Percentiles rank a stretch among this genome's conserved stretches.
phyloP scores from a whole-genome alignment of 176 grass and related monocot genomes.

The Hyparrhenia diplandra region DNA sequence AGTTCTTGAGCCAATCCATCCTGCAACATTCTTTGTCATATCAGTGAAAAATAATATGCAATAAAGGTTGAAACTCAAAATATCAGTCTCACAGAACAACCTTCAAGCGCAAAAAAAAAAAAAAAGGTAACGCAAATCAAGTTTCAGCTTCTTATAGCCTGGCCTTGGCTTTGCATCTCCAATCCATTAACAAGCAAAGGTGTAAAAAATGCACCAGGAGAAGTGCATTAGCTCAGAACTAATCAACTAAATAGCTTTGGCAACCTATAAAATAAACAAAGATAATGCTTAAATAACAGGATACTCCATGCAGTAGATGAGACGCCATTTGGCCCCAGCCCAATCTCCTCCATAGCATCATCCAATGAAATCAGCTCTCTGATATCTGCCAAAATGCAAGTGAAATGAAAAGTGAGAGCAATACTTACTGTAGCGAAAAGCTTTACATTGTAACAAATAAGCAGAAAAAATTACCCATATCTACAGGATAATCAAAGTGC shows the following conservation, averaged over 20 bases:
- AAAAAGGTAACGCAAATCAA: background rate
- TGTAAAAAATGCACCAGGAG: background rate
- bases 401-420: background rate
- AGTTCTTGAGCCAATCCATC: background rate
- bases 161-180: background rate
- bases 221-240: background rate
- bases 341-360: slow-evolving; percentile 95
- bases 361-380: slow-evolving; percentile 92
- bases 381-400: slow-evolving; percentile 55
- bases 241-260: background rate
- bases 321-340: slow-evolving; percentile 79
- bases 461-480: slow-evolving; percentile 37
- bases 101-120: background rate
- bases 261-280: background rate
- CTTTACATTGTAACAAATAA: background rate
- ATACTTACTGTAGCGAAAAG: background rate
- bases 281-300: slow-evolving; percentile 25
- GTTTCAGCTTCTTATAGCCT: background rate
- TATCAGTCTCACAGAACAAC: background rate
- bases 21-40: background rate
- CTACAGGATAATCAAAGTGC: slow-evolving; percentile 73
- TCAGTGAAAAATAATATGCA: background rate
- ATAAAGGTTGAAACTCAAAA: background rate
- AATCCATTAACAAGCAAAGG: background rate
- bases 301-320: slow-evolving; percentile 99